Evolutionary conservation across 176 grass and related monocot species (phyloP), one percentile per base, ranked within the genome.

Genomic region (Carex parvula): DNA sequence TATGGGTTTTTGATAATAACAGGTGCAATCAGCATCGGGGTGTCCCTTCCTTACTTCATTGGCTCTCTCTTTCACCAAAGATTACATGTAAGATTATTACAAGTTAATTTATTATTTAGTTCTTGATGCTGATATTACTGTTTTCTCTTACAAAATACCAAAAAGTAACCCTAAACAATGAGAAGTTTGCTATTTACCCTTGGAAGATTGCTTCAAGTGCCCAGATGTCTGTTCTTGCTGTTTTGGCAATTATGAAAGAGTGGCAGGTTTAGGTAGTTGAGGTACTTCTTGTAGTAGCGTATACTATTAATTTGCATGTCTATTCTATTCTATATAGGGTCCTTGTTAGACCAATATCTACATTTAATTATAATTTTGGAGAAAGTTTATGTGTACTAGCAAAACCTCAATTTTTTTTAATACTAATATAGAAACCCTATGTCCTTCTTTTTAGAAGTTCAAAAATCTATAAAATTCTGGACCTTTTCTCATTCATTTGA

Each of bases 1-100:
- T 95, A 95, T 80, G 95, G 95, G 33, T 98, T 95, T 84, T 87
- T 98, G 79, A 52, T 98, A 85, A 93, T 98, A 84, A 91, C 89
- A 76, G 85, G 84, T 24, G 92, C 87, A 4, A 93, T 91, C 83
- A 86, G 89, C 83, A 91, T 98, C 78, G 95, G 89, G 86, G 93
- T 92, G 92, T 95, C 92, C 26, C 91, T 98, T 84, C 95, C 95
- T 15, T 98, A 90, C 88, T 94, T 93, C 69, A 91, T 95, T 61
- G 95, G 95, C 70, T 95, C 85, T 62, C 64, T 81, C 24, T 95
- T 95, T 68, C 92, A 81, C 39, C 74, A 81, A 57, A 85, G 74
- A 75, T 87, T 98, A 89, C 91, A 91, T 46, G 95, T 98, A 87
- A 98, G 95, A 87, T 64, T 81, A 64, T 85, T 61, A 81, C 81